Evolutionary conservation across 1,284 basidiomycete species (phyloP).

Genomic region (Cutaneotrichosporon cutaneum): DNA sequence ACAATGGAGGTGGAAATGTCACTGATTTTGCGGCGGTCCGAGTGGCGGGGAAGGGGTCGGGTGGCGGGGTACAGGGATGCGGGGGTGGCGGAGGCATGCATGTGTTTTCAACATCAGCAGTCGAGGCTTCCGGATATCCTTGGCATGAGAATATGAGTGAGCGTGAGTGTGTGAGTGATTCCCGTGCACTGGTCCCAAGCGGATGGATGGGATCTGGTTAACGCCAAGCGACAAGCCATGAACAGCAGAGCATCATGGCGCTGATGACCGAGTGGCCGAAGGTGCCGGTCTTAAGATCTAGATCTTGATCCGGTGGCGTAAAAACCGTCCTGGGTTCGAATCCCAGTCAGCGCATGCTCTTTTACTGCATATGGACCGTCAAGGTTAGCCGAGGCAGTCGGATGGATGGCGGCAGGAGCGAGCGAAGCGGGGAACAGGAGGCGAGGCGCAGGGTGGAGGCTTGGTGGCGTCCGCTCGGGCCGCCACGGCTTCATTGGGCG

Average conservation of each 20-base stretch:
- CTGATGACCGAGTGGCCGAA: neutral
- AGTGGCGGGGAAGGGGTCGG: no score
- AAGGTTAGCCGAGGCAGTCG: no score
- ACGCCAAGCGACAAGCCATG: no score
- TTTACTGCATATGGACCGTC: neutral
- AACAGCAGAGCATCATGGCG: neutral
- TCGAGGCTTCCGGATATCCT: neutral
- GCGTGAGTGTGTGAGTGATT: neutral
- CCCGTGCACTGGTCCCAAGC: no score
- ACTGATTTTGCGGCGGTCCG: no score
- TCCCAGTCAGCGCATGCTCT: neutral
- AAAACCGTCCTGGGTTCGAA: constrained; percentile 1
- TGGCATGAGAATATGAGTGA: neutral
- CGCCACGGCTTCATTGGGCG: no score
- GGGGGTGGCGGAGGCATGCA: neutral
- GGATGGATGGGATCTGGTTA: no score
- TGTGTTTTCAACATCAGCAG: neutral
- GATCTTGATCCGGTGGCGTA: constrained; percentile 1
- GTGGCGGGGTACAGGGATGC: no score
- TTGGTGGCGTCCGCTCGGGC: no score
- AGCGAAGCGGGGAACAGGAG: neutral
- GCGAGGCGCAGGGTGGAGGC: no score
- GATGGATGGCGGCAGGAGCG: no score
- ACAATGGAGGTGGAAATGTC: no score
- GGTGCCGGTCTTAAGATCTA: constrained; percentile 2